A percentile compares a stretch with the other conserved stretches of the same genome.
Conservation (phyloP, 164 flowering plant species). For the Magnolia officinalis region DNA sequence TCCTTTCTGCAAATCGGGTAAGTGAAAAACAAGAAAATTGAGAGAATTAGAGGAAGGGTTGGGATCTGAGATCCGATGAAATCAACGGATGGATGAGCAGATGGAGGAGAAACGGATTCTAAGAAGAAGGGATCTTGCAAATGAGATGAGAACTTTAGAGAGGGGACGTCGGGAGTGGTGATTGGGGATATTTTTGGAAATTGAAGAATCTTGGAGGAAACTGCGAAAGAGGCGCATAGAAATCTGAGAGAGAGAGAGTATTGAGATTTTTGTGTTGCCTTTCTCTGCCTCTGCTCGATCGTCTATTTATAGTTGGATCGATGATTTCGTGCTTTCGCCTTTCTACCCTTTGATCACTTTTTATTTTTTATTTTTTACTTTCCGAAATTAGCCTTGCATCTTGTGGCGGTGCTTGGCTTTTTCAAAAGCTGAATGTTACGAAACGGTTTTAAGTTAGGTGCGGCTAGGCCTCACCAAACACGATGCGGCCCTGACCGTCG, state of each 20-base stretch:
- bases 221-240: not conserved
- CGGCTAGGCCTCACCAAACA: no score
- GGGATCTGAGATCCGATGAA: not conserved
- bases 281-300: not conserved
- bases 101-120: not conserved
- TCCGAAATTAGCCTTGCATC: not conserved
- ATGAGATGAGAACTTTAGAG: not conserved
- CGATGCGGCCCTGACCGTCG: no score
- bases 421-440: not conserved
- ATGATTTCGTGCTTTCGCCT: not conserved
- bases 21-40: not conserved
- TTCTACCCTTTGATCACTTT: not conserved
- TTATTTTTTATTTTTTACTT: not conserved
- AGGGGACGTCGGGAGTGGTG: no score
- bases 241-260: not conserved
- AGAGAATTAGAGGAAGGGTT: not conserved
- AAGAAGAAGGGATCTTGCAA: not conserved
- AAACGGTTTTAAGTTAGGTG: no score
- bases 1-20: constrained; percentile 5
- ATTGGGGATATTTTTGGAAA: not conserved
- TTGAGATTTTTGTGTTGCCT: not conserved
- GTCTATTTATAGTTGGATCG: not conserved
- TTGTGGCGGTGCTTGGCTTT: not conserved
- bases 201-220: not conserved
- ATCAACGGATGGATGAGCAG: not conserved